Evolutionary conservation across 768 basidiomycete species (phyloP).

Genomic region (Strobilomyces dryophilus): DNA sequence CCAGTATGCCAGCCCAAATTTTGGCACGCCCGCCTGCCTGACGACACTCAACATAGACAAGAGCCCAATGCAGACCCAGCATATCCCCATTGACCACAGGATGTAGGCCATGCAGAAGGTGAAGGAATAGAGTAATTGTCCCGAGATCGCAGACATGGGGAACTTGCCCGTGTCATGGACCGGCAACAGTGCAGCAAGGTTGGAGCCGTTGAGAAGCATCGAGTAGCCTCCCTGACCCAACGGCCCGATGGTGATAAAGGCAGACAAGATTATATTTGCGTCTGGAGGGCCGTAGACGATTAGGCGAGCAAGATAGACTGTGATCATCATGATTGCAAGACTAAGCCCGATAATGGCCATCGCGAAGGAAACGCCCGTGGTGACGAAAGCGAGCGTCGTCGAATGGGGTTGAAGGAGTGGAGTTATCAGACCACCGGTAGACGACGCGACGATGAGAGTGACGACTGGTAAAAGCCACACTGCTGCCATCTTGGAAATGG

Average conservation of each 20-base stretch:
- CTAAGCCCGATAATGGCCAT: conserved; percentile 45
- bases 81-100: conserved; percentile 53
- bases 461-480: conserved; percentile 52
- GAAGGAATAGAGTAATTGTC: conserved; percentile 40
- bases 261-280: conserved; percentile 36
- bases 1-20: conserved; percentile 49
- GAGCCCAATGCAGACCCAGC: conserved; percentile 46
- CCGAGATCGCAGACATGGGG: conserved; percentile 32
- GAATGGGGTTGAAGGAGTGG: conserved; percentile 35
- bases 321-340: conserved; percentile 47
- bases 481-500: conserved; percentile 37
- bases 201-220: conserved; percentile 37
- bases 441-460: conserved; percentile 49
- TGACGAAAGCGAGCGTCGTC: conserved; percentile 37
- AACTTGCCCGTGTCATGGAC: conserved; percentile 28
- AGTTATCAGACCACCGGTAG: conserved; percentile 45
- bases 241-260: conserved; percentile 50
- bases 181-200: conserved; percentile 34
- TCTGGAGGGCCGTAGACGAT: conserved; percentile 40
- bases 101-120: conserved; percentile 45
- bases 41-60: conserved; percentile 35
- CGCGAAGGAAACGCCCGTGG: conserved; percentile 39
- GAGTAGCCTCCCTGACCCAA: conserved; percentile 51
- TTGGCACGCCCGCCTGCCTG: conserved; percentile 29
- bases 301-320: conserved; percentile 43